These are phyloP conservation scores for Nakaseomyces kungkrabaensis DNA, from an alignment of 1,139 yeast genomes.

Conservation along the genomic window DNA sequence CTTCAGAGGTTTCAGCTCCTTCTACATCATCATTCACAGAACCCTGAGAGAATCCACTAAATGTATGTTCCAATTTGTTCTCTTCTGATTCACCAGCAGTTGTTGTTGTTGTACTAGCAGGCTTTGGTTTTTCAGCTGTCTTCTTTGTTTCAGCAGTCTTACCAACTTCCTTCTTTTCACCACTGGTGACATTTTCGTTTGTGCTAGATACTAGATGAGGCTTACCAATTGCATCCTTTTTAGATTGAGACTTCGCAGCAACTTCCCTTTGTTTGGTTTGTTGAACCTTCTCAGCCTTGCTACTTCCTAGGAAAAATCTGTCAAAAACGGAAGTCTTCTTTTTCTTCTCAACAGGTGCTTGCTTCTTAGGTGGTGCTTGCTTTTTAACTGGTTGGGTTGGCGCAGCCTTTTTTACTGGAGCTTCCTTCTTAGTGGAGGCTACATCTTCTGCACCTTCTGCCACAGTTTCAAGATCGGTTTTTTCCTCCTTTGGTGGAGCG, in stretches of 20 bases:
- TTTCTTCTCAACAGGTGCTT: constrained; percentile 1
- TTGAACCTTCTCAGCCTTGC: not conserved
- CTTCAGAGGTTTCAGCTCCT: not conserved
- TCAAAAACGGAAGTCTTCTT: constrained; percentile 6
- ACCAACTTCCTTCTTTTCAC: not conserved
- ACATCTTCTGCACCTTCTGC: not conserved
- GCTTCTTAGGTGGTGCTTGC: not conserved
- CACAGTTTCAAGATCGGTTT: not conserved
- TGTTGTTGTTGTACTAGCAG: not conserved
- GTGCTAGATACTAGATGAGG: constrained; percentile 2
- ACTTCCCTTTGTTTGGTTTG: not conserved
- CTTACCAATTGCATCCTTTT: not conserved
- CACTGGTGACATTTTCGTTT: not conserved
- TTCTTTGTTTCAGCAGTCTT: not conserved
- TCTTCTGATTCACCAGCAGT: not conserved
- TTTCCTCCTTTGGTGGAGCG: constrained; percentile 1
- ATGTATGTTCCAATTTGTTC: constrained; percentile 6
- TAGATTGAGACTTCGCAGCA: not conserved
- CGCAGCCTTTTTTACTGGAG: not conserved
- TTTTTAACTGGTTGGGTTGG: constrained; percentile 2
- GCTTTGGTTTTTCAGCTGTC: not conserved
- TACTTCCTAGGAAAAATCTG: constrained; percentile 3
- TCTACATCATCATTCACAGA: constrained; percentile 5
- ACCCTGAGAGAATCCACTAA: constrained; percentile 17
- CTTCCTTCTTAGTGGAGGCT: not conserved